phyloP scores from a whole-genome alignment of 805 yeast genomes.

The Ogataea naganishii region DNA sequence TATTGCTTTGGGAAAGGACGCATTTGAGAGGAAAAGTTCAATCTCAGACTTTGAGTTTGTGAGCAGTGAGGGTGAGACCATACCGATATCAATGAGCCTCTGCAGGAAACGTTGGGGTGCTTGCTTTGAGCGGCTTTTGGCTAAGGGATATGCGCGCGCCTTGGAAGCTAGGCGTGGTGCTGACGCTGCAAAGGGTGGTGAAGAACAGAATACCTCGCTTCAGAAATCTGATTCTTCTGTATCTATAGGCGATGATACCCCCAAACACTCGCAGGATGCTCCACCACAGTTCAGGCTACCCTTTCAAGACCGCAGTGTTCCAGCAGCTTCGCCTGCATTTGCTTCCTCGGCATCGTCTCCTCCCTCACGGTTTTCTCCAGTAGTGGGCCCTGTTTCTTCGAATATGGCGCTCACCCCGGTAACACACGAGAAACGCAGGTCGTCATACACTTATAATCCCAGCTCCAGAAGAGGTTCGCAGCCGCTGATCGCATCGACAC shows the following conservation, averaged over 20 bases:
- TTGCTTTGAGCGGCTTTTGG: conserved; percentile 51
- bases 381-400: conserved; percentile 18
- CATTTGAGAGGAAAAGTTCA: conserved; percentile 56
- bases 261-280: conserved; percentile 4
- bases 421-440: not conserved
- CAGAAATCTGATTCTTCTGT: conserved; percentile 3
- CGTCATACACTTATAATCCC: too few relatives aligned
- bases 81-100: conserved; percentile 51
- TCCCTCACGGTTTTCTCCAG: conserved; percentile 26
- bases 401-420: not conserved
- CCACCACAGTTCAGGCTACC: conserved; percentile 61
- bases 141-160: conserved; percentile 59
- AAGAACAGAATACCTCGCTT: conserved; percentile 4
- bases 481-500: conserved; percentile 1
- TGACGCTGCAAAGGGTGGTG: not conserved
- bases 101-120: conserved; percentile 73
- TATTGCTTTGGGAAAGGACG: conserved; percentile 67
- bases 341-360: conserved; percentile 9
- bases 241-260: conserved; percentile 9
- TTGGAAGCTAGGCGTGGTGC: conserved; percentile 24
- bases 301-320: conserved; percentile 41
- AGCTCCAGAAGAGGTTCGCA: conserved; percentile 11
- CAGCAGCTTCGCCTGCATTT: conserved; percentile 9
- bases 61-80: conserved; percentile 60
- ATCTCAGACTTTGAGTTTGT: conserved; percentile 67